These are phyloP conservation scores for Medicago lupulina DNA, from an alignment of 306 rosid genomes.

Conservation along the genomic window DNA sequence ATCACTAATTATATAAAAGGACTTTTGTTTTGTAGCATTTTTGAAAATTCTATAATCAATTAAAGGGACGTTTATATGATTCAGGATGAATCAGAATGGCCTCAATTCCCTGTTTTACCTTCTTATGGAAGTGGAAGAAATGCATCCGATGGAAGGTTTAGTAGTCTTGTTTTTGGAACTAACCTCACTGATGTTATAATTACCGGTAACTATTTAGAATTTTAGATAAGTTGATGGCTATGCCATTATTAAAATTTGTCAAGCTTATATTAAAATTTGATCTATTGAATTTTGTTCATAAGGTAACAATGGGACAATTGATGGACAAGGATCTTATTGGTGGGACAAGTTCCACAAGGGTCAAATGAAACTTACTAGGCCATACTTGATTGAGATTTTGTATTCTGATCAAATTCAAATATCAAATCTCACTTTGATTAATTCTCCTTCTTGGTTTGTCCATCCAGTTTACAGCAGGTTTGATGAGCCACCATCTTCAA, in stretches of 20 bases:
- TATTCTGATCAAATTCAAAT: slow-evolving; percentile 64
- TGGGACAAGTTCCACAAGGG: slow-evolving; percentile 58
- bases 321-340: slow-evolving; percentile 84
- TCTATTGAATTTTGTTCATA: background rate
- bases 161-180: slow-evolving; percentile 75
- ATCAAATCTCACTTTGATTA: slow-evolving; percentile 63
- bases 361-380: slow-evolving; percentile 54
- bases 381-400: slow-evolving; percentile 72
- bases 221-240: background rate
- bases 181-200: slow-evolving; percentile 79
- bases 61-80: background rate
- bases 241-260: background rate
- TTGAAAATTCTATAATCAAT: background rate
- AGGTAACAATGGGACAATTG: slow-evolving; percentile 76
- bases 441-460: slow-evolving; percentile 82
- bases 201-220: slow-evolving; percentile 56
- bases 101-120: slow-evolving; percentile 51
- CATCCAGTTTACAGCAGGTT: slow-evolving; percentile 82
- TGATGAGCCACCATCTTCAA: background rate
- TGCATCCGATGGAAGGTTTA: slow-evolving; percentile 62
- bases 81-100: slow-evolving; percentile 76
- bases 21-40: background rate
- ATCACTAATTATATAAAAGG: background rate
- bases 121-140: slow-evolving; percentile 79
- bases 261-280: background rate